phyloP scores from a whole-genome alignment of 2,329 filamentous ascomycete genomes.

The Drechmeria coniospora region DNA sequence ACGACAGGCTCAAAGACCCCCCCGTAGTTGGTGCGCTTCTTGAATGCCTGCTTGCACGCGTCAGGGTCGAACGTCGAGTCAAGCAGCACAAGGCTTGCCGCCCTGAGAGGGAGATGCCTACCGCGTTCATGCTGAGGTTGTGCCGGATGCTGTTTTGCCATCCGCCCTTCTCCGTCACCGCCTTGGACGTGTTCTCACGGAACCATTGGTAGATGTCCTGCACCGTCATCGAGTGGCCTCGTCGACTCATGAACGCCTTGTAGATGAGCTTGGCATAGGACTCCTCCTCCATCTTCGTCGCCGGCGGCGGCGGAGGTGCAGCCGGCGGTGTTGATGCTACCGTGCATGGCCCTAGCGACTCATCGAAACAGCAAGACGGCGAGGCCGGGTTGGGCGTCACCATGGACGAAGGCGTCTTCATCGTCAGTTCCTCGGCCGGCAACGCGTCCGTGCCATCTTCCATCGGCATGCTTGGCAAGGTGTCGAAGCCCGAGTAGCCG shows the following conservation, averaged over 20 bases:
- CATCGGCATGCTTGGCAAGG: conserved; percentile 1
- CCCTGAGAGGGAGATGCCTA: conserved; percentile 26
- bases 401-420: conserved; percentile 2
- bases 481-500: background rate
- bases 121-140: conserved; percentile 89
- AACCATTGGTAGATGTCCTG: conserved; percentile 91
- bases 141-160: conserved; percentile 96
- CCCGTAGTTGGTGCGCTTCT: conserved; percentile 19
- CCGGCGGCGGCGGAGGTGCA: conserved; percentile 10
- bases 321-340: conserved; percentile 8
- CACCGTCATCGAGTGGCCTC: conserved; percentile 56
- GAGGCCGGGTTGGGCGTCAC: conserved; percentile 3
- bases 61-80: too few species aligned
- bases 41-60: conserved; percentile 19
- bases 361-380: background rate
- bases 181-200: conserved; percentile 62
- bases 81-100: conserved; percentile 1
- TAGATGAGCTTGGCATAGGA: conserved; percentile 78
- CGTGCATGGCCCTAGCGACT: conserved; percentile 1
- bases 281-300: conserved; percentile 23
- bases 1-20: background rate
- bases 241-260: conserved; percentile 53
- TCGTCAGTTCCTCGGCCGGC: conserved; percentile 3
- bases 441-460: conserved; percentile 2
- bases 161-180: conserved; percentile 58